Base-by-base conservation (phyloP, 371 early-diverging fungal species). In the Syncephalastrum sp. region DNA sequence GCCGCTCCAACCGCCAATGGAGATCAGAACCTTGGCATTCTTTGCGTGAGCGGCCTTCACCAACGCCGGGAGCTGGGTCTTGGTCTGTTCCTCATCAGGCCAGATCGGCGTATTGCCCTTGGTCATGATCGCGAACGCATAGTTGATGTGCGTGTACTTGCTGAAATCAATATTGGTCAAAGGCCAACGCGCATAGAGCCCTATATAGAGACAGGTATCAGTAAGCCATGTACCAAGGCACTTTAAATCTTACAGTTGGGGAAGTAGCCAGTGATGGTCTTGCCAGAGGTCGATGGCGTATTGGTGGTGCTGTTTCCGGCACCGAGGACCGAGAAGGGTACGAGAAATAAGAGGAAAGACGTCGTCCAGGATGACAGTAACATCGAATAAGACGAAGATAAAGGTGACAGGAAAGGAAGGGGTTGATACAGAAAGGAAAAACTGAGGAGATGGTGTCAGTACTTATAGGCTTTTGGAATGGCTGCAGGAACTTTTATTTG, bases 61-160 rank as follows among this genome's bases (percentile, higher is more conserved):
- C 0, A 85, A 49, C 17, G 63, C 38, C 5, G 69, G 60, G 3
- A 78, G 45, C 51, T 74, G 68, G 12, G 64, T 58, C 10, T 60
- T 45, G 10, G 53, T 49, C 27, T 49, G 47, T 24, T 47, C 38
- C 19, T 58, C 50, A 33, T 77, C 72, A 12, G 67, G 52, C 70
- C 70, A 77, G 45, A 52, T 44, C 25, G 78, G 74, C 15, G 63
- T 58, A 33, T 42, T 41, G 14, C 65, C 68, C 5, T 61, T 60
- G 51, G 66, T 60, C 63, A 74, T 61, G n/a, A 77, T 59, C 10
- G 77, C 74, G 56, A 77, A 77, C 5, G 77, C 77, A 55, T 80
- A 82, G 62, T 84, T 80, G 61, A 84, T 77, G 54, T 84, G 85
- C 15, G 87, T 84, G 54, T 83, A 79, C 58, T 82, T 82, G 10